Conservation (phyloP, 2,329 filamentous ascomycete species). For the Trichocomaceae sp. region DNA sequence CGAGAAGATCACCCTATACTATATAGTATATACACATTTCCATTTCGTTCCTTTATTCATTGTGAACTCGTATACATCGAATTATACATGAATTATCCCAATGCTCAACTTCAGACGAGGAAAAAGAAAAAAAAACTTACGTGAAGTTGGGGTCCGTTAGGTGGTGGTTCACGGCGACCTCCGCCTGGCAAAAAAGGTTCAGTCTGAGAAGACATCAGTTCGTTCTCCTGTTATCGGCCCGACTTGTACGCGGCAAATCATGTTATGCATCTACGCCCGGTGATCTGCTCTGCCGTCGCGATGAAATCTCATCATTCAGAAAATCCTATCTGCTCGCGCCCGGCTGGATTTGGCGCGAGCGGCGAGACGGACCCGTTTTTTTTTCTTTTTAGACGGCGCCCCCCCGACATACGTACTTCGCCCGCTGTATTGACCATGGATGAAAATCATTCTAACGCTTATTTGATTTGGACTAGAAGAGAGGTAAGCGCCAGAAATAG, state of each 20-base stretch:
- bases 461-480: neutral
- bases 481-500: neutral
- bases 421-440: neutral
- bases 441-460: neutral
- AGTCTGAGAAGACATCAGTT: neutral
- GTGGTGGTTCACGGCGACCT: neutral
- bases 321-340: neutral
- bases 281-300: neutral
- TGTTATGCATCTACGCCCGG: neutral
- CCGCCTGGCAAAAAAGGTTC: neutral
- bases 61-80: neutral
- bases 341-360: neutral
- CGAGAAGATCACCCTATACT: neutral
- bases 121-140: too few species aligned
- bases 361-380: neutral
- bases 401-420: too few species aligned
- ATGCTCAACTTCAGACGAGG: neutral
- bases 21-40: too few species aligned
- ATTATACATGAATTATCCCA: neutral
- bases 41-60: neutral
- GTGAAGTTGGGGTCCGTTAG: too few species aligned
- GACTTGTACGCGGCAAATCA: neutral
- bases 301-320: neutral
- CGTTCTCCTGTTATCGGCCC: neutral
- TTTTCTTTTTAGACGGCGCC: neutral